Conservation (phyloP, 768 basidiomycete genomes). For the Suillus fuscotomentosus region DNA sequence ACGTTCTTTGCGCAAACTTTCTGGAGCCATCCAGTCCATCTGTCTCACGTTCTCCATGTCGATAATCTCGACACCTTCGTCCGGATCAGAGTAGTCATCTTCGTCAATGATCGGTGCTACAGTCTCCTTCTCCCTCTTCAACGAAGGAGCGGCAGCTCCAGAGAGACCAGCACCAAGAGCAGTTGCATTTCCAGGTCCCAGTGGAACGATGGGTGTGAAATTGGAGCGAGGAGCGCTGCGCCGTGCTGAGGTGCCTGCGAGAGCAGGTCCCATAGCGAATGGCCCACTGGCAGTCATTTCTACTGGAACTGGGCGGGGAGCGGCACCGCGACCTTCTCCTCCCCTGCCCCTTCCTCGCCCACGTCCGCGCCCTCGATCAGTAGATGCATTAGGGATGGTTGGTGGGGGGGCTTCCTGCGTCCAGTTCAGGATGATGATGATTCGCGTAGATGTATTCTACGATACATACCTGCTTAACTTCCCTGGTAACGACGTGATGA, state of each 20-base stretch:
- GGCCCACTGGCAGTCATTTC: slow-evolving; percentile 88
- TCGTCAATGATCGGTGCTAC: slow-evolving; percentile 41
- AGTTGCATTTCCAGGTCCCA: slow-evolving; percentile 34
- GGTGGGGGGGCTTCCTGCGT: slow-evolving; percentile 47
- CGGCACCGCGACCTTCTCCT: slow-evolving; percentile 47
- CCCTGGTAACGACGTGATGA: slow-evolving; percentile 37
- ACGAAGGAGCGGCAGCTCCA: slow-evolving; percentile 45
- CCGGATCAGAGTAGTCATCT: slow-evolving; percentile 82
- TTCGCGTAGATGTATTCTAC: neutral
- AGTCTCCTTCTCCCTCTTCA: slow-evolving; percentile 43
- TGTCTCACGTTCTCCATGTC: slow-evolving; percentile 76
- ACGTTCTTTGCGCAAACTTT: slow-evolving; percentile 57
- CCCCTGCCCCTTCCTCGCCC: slow-evolving; percentile 53
- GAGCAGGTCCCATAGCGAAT: slow-evolving; percentile 82
- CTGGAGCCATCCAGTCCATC: slow-evolving; percentile 91
- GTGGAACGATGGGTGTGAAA: slow-evolving; percentile 49
- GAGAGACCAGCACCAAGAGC: slow-evolving; percentile 50
- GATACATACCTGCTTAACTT: slow-evolving; percentile 60
- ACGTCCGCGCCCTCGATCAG: slow-evolving; percentile 45
- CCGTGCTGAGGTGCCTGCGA: slow-evolving; percentile 53
- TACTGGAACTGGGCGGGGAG: slow-evolving; percentile 45
- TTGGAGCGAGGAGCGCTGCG: slow-evolving; percentile 55
- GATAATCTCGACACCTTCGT: slow-evolving; percentile 83
- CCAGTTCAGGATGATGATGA: slow-evolving; percentile 7
- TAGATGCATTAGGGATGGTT: slow-evolving; percentile 30